These are phyloP conservation scores for Furcasterigmium furcatum DNA, from an alignment of 2,329 filamentous ascomycete genomes.

Conservation along the genomic window DNA sequence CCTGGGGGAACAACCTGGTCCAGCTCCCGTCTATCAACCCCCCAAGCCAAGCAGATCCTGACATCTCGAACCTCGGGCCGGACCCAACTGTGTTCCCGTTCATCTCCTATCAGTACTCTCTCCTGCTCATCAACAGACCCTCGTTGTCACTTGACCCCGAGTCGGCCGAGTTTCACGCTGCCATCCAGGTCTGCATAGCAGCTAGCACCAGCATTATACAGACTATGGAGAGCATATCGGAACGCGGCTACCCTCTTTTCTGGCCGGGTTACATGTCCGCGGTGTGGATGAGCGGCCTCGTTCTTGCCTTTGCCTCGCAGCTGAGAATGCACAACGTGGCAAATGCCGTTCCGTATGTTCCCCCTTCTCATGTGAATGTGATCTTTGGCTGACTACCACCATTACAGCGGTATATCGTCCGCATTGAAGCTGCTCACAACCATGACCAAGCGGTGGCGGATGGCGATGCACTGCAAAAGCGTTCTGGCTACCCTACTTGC, in stretches of 20 bases:
- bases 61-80: neutral
- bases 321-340: conserved; percentile 1
- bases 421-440: conserved; percentile 1
- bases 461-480: conserved; percentile 8
- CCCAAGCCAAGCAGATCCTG: neutral
- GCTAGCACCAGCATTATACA: conserved; percentile 4
- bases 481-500: conserved; percentile 5
- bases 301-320: conserved; percentile 25
- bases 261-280: conserved; percentile 31
- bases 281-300: conserved; percentile 31
- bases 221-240: conserved; percentile 3
- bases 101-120: conserved; percentile 22
- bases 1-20: conserved; percentile 7
- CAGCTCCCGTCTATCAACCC: neutral
- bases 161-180: conserved; percentile 6
- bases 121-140: conserved; percentile 28
- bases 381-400: neutral
- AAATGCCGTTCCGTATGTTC: conserved; percentile 4
- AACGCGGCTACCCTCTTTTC: conserved; percentile 7
- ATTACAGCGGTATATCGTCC: neutral
- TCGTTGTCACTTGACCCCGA: conserved; percentile 22
- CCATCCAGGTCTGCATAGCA: conserved; percentile 7
- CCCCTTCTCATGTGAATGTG: no score
- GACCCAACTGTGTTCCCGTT: conserved; percentile 8
- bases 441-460: conserved; percentile 5